A percentile compares a stretch with the other conserved stretches of the same genome.
These are phyloP conservation scores for Sugiyamaella grinbergsii DNA, from an alignment of 1,139 yeast genomes.

Conservation along the genomic window DNA sequence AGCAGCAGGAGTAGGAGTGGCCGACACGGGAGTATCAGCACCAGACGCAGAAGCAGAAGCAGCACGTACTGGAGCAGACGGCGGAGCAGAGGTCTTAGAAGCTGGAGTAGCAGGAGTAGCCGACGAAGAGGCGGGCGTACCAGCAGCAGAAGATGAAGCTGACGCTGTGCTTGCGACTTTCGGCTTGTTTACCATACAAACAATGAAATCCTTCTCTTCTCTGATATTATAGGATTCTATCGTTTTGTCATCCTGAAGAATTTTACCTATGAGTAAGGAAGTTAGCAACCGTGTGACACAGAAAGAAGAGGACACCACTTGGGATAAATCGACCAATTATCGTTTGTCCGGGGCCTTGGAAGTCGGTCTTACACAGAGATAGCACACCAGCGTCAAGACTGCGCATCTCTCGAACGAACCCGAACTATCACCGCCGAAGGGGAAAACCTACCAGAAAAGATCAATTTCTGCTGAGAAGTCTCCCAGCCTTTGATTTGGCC, in stretches of 20 bases:
- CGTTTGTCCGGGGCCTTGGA: too few relatives aligned
- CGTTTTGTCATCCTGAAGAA: conserved; percentile 79
- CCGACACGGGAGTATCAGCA: conserved; percentile 39
- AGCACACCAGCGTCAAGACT: too few relatives aligned
- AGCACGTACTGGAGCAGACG: conserved; percentile 31
- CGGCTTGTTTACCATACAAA: conserved; percentile 77
- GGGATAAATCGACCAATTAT: too few relatives aligned
- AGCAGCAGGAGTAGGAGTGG: conserved; percentile 37
- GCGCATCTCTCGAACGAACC: too few relatives aligned
- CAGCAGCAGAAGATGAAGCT: conserved; percentile 35
- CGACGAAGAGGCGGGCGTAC: conserved; percentile 34
- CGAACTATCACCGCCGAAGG: too few relatives aligned
- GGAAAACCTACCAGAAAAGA: conserved; percentile 66
- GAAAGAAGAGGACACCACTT: too few relatives aligned
- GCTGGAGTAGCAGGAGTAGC: conserved; percentile 38
- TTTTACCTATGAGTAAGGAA: conserved; percentile 56
- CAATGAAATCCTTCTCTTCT: conserved; percentile 81
- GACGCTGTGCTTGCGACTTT: conserved; percentile 35
- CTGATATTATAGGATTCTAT: conserved; percentile 73
- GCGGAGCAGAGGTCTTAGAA: conserved; percentile 35
- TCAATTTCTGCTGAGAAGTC: conserved; percentile 77
- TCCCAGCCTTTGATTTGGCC: conserved; percentile 72
- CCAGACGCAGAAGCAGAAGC: conserved; percentile 38
- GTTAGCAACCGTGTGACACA: background rate
- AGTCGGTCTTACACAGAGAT: too few relatives aligned